Base-by-base conservation (phyloP, 108 stramenopile species). In the Aurantiochytrium sp. region DNA sequence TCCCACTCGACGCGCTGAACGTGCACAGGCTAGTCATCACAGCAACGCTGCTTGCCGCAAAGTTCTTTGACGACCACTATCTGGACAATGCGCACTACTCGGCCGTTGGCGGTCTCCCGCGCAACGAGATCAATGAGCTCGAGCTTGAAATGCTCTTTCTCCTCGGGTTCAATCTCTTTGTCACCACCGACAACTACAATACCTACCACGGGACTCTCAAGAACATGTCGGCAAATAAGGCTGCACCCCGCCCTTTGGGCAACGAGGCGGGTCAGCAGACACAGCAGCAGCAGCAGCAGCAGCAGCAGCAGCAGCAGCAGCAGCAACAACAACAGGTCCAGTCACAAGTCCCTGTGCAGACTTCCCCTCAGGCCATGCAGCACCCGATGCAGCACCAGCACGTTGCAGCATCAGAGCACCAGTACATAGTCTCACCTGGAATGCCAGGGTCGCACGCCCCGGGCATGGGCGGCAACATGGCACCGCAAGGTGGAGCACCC, bases 61-160 rank as follows among this genome's bases (percentile, higher is more conserved):
- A 99, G 91, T 99, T 98, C 89, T 98, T 98, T 87, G 99, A 99
- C 90, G 99, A 99, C 94, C 96, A 97, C 64, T 99, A 98, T 93
- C 98, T 97, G 95, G 98, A 98, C 92, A 99, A 99, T 90, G 97
- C 97, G 5, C 98, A 98, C 95, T 99, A 99, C 90, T 95, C 98
- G 43, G 45, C 16, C 12, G 43, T 91, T 19, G 60, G 72, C 18
- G 92, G 91, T 4, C 60, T 93, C 12, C 92, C 91, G 16, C 59
- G 59, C 89, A 23, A 29, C 55, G 91, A 92, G 89, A 96, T 98
- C 94, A 99, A 98, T 93, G 93, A 96, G 18, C 93, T 98, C 28
- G 98, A 98, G 90, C 95, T 97, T 5, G 97, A 97, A 87, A 97
- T 99, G 89, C 91, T 98, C 45, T 97, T 99, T 87, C 94, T 96